Evolutionary conservation across 331 rosid genomes (phyloP).

Genomic region (Malus hybrid): DNA sequence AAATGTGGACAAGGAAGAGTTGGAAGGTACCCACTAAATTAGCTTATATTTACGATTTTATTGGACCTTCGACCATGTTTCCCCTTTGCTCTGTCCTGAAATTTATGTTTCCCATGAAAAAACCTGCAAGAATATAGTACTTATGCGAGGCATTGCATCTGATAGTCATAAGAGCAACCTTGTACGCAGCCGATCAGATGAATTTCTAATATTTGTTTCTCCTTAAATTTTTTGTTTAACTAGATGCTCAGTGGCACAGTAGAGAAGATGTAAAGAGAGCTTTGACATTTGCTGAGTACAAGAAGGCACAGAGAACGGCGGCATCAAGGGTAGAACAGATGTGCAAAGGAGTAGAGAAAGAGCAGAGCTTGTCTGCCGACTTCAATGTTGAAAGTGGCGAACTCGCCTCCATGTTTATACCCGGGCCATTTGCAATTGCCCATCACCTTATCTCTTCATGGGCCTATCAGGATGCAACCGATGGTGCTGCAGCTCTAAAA

Average conservation of each 20-base stretch:
- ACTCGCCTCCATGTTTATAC: constrained; percentile 67
- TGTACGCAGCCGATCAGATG: neutral
- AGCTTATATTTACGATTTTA: neutral
- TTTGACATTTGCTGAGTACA: constrained; percentile 57
- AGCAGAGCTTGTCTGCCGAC: constrained; percentile 59
- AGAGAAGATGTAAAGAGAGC: constrained; percentile 77
- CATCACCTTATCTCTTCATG: constrained; percentile 88
- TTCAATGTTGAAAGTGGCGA: constrained; percentile 63
- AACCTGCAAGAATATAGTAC: neutral
- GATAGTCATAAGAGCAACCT: neutral
- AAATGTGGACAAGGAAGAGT: constrained; percentile 71
- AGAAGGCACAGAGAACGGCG: constrained; percentile 65
- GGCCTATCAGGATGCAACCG: constrained; percentile 47
- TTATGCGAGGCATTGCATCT: too few species aligned
- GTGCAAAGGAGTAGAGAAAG: constrained; percentile 67
- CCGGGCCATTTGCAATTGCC: constrained; percentile 88
- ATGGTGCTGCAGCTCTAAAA: constrained; percentile 29
- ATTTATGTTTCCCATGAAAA: neutral
- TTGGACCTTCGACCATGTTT: too few species aligned
- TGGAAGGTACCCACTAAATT: constrained; percentile 60
- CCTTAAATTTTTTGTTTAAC: constrained; percentile 8
- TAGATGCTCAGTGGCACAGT: constrained; percentile 62
- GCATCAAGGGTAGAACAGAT: constrained; percentile 69
- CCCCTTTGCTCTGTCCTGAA: neutral
- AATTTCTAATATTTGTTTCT: neutral